phyloP scores from a whole-genome alignment of 441 rosid species.

The Breynia disticha region DNA sequence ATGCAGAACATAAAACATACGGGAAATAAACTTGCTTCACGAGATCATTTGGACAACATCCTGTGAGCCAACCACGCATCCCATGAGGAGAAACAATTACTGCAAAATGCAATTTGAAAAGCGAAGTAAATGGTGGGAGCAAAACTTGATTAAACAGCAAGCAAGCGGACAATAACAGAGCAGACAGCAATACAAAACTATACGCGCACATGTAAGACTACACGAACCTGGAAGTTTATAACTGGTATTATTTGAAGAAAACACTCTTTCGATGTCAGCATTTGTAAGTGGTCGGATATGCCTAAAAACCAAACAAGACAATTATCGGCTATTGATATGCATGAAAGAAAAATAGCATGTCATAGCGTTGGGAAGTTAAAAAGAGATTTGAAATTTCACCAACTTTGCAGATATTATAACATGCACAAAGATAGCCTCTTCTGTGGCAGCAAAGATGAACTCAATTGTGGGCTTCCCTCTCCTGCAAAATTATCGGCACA shows the following conservation, averaged over 20 bases:
- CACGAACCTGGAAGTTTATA: constrained; percentile 80
- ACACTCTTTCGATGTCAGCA: constrained; percentile 65
- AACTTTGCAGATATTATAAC: constrained; percentile 86
- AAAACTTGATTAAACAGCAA: background rate
- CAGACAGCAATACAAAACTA: background rate
- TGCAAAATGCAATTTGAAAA: constrained; percentile 29
- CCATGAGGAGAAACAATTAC: constrained; percentile 99
- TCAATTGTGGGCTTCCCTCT: constrained; percentile 85
- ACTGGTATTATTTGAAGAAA: constrained; percentile 53
- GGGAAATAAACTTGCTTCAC: constrained; percentile 91
- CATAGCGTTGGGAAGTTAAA: background rate
- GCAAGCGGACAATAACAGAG: background rate
- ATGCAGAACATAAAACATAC: constrained; percentile 25
- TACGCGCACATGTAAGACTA: background rate
- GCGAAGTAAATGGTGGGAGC: constrained; percentile 14
- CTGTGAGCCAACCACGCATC: constrained; percentile 88
- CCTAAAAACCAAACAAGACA: constrained; percentile 37
- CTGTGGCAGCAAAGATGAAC: constrained; percentile 94
- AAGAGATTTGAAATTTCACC: constrained; percentile 27
- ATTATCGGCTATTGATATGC: constrained; percentile 16
- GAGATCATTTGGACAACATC: constrained; percentile 88
- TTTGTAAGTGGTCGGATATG: constrained; percentile 72
- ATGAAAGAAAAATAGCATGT: constrained; percentile 2
- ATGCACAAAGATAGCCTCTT: constrained; percentile 92
- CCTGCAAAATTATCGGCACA: constrained; percentile 38